Percentiles rank a stretch among this genome's conserved stretches.
Evolutionary conservation across 2,329 filamentous ascomycete species (phyloP).

Genomic region (Tolypocladium tundrense): DNA sequence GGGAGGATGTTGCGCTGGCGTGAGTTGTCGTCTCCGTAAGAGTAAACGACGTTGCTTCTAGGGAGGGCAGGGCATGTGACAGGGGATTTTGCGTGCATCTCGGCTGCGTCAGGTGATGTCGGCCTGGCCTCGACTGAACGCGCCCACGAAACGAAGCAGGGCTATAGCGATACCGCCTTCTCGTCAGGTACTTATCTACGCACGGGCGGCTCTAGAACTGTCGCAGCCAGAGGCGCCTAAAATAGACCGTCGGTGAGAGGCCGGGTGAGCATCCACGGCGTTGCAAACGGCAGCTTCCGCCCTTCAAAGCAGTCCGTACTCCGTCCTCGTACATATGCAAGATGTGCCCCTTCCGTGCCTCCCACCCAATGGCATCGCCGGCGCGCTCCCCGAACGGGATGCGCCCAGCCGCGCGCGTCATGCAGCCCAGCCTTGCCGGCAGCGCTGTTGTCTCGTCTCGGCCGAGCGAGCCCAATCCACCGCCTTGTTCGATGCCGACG

Average conservation of each 20-base stretch:
- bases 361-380: not conserved
- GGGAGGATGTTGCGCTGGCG: not conserved
- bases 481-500: no score
- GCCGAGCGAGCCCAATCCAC: not conserved
- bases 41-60: not conserved
- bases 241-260: not conserved
- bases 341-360: not conserved
- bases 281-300: not conserved
- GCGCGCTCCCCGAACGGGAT: not conserved
- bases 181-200: not conserved
- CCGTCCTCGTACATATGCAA: no score
- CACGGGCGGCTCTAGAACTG: not conserved
- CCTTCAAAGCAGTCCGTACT: no score
- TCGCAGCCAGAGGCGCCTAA: not conserved
- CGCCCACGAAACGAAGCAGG: no score
- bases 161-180: not conserved
- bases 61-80: no score
- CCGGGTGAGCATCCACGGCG: not conserved
- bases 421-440: not conserved
- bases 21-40: no score
- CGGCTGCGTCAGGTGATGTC: not conserved
- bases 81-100: not conserved
- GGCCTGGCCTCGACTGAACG: not conserved
- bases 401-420: not conserved
- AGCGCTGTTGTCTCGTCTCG: not conserved